Evolutionary conservation across 108 stramenopile species (phyloP).

Genomic region (Skeletonema costatum): DNA sequence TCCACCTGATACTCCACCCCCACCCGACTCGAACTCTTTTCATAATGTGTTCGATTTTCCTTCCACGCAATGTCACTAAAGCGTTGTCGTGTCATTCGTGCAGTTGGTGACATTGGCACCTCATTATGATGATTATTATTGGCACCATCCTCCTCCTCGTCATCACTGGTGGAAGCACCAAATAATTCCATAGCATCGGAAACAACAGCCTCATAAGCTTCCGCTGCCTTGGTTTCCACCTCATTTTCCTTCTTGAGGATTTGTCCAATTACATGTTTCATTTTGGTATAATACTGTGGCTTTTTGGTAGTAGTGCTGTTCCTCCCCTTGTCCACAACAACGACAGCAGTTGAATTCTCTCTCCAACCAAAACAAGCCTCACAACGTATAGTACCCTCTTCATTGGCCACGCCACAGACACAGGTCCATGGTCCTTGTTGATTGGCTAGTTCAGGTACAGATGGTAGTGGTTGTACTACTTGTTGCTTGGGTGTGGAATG

Average conservation of each 20-base stretch:
- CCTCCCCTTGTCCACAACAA: neutral
- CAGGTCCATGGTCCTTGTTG: conserved; percentile 30
- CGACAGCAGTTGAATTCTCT: neutral
- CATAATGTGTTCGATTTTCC: conserved; percentile 56
- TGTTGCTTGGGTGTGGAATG: neutral
- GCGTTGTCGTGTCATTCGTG: conserved; percentile 12
- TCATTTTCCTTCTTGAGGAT: conserved; percentile 41
- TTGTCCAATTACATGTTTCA: conserved; percentile 51
- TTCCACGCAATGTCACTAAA: conserved; percentile 68
- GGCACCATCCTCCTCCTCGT: neutral
- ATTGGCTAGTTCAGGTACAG: neutral
- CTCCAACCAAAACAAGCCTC: neutral
- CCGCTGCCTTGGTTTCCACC: conserved; percentile 46
- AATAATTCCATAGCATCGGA: conserved; percentile 9
- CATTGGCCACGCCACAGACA: conserved; percentile 25
- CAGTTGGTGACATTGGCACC: neutral
- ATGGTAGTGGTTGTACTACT: neutral
- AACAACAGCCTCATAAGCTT: conserved; percentile 26
- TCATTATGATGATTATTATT: neutral
- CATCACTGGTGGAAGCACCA: neutral
- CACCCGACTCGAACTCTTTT: conserved; percentile 61
- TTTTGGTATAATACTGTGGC: conserved; percentile 42
- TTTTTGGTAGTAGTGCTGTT: neutral
- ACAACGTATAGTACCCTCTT: conserved; percentile 17
- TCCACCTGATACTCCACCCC: conserved; percentile 66